These are phyloP conservation scores for Ascochyta rabiei DNA, from an alignment of 2,329 filamentous ascomycete genomes.

Conservation along the genomic window DNA sequence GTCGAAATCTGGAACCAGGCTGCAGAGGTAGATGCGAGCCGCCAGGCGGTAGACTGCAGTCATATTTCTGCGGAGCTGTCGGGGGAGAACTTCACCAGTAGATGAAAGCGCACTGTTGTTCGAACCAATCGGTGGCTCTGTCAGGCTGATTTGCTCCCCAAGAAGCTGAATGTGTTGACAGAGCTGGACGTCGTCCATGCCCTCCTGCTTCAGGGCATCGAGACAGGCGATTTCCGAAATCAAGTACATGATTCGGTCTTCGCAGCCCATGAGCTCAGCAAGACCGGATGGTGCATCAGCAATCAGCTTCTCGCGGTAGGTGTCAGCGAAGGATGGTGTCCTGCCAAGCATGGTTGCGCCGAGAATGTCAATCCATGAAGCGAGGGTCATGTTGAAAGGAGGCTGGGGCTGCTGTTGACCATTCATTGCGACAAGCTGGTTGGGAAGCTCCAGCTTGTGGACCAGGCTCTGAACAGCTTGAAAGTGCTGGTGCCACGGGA, in stretches of 20 bases:
- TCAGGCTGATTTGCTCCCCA: constrained; percentile 82
- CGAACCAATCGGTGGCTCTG: constrained; percentile 64
- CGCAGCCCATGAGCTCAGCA: constrained; percentile 94
- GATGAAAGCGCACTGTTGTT: constrained; percentile 60
- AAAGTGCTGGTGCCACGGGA: constrained; percentile 97
- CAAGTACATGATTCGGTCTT: constrained; percentile 96
- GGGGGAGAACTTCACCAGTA: constrained; percentile 78
- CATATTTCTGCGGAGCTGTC: constrained; percentile 86
- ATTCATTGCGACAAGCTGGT: constrained; percentile 64
- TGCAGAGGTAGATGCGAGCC: constrained; percentile 95
- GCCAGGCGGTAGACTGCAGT: constrained; percentile 89
- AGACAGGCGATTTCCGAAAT: constrained; percentile 97
- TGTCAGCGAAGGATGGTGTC: constrained; percentile 87
- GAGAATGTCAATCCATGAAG: constrained; percentile 95
- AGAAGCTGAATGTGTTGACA: constrained; percentile 90
- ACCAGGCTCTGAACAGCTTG: constrained; percentile 86
- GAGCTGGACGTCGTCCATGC: constrained; percentile 82
- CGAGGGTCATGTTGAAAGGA: constrained; percentile 94
- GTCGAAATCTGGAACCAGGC: constrained; percentile 86
- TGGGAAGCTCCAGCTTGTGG: constrained; percentile 80
- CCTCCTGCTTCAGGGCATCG: constrained; percentile 78
- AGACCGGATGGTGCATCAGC: constrained; percentile 71
- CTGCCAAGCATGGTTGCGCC: constrained; percentile 89
- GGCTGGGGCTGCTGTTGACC: constrained; percentile 67
- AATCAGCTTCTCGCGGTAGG: constrained; percentile 93